Evolutionary conservation across 106 monocot species (phyloP), one percentile per base, ranked within the genome.

Genomic region (Posidonia australis): DNA sequence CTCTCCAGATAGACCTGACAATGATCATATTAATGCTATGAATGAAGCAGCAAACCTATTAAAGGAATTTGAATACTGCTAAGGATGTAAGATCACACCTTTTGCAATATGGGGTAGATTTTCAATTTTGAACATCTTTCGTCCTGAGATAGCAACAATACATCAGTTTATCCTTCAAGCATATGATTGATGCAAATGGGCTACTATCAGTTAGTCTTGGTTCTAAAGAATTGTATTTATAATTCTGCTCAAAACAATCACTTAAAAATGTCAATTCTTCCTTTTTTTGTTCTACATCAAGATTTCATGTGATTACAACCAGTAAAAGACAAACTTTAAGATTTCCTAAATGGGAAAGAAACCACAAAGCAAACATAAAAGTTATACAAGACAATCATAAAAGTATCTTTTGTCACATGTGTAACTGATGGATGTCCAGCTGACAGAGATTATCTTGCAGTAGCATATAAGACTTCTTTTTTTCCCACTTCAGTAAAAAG

Each of bases 71-170:
- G 13, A 44, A 5, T 31, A 13, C 13, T 19, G 24, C 5, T 29
- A 10, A 32, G 28, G 10, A 63, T 46, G 12, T 24, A 44, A 46
- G 1, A 46, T 22, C n/a, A 1, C 19, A 96, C 96, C 96, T 90
- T 90, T 67, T 96, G 96, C 56, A 96, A 54, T 51, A 96, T 96
- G 30, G 96, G 96, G 54, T 96, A 96, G 60, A 96, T 87, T 76
- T 96, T 96, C 81, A 96, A 79, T 54, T 96, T 96, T 54, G 90
- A 87, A 66, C 96, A 96, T 66, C 96, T 80, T 59, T 96, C 96
- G 80, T 96, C 96, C 96, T 96, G 66, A 74, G 32, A 69, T 9
- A 56, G 42, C 16, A 45, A 42, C n/a, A 59, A 5, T 23, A 0
- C 12, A 55, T 28, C 54, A 31, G 21, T 19, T 53, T 29, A 67